Percentiles rank a stretch among this genome's conserved stretches.
Conservation (phyloP, 2,329 filamentous ascomycete genomes). For the Lachnellula subtilissima region DNA sequence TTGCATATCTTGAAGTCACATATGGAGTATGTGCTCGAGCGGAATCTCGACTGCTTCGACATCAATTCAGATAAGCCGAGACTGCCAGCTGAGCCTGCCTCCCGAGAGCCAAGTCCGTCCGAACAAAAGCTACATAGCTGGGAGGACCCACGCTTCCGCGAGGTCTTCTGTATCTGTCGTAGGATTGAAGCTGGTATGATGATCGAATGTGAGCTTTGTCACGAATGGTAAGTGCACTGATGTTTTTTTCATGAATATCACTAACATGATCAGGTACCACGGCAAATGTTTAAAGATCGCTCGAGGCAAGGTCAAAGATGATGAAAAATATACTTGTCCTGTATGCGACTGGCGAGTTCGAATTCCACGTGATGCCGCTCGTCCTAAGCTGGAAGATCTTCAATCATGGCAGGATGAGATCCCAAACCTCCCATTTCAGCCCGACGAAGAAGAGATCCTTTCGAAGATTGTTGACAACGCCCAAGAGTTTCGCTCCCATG, state of each 20-base stretch:
- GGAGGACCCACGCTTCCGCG: slow-evolving; percentile 59
- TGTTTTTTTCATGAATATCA: neutral
- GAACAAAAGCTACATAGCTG: slow-evolving; percentile 49
- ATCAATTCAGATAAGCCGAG: slow-evolving; percentile 77
- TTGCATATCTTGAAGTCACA: slow-evolving; percentile 92
- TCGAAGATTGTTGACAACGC: slow-evolving; percentile 84
- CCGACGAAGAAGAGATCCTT: slow-evolving; percentile 86
- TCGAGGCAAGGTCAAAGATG: slow-evolving; percentile 94
- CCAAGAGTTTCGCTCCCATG: slow-evolving; percentile 75
- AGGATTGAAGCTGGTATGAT: slow-evolving; percentile 95
- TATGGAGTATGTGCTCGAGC: slow-evolving; percentile 86
- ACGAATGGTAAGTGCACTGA: slow-evolving; percentile 72
- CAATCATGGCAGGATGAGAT: slow-evolving; percentile 82
- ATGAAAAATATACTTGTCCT: slow-evolving; percentile 96
- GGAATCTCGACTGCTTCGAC: slow-evolving; percentile 89
- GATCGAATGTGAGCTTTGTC: slow-evolving; percentile 98
- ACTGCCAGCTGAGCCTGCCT: slow-evolving; percentile 85
- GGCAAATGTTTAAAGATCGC: slow-evolving; percentile 98
- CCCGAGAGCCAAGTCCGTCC: slow-evolving; percentile 67
- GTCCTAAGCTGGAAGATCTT: slow-evolving; percentile 90
- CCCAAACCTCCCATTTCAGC: slow-evolving; percentile 77
- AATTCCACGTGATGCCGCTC: slow-evolving; percentile 91
- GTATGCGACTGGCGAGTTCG: slow-evolving; percentile 97
- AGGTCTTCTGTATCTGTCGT: slow-evolving; percentile 96
- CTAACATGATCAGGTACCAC: slow-evolving; percentile 66